A percentile compares a stretch with the other conserved stretches of the same genome.
Evolutionary conservation across 805 yeast genomes (phyloP).

Genomic region (Lachancea mirantina): DNA sequence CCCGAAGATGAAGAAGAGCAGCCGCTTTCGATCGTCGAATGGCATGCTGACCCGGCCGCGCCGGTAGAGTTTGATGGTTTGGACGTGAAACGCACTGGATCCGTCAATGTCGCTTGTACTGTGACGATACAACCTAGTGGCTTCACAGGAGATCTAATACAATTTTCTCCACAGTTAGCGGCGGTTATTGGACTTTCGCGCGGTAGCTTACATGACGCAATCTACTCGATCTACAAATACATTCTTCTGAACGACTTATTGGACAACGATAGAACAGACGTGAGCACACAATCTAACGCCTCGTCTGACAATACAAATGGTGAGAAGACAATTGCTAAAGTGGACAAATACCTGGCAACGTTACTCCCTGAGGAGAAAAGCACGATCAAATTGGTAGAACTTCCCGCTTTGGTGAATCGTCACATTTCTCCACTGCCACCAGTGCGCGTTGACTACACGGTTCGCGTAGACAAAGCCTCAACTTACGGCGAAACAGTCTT

Average conservation of each 20-base stretch:
- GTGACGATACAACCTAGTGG: slow-evolving; percentile 79
- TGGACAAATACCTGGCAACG: slow-evolving; percentile 40
- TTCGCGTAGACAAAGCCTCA: slow-evolving; percentile 68
- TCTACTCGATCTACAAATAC: slow-evolving; percentile 75
- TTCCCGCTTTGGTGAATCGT: slow-evolving; percentile 32
- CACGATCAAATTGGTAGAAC: slow-evolving; percentile 45
- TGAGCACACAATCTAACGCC: slow-evolving; percentile 8
- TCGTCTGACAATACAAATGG: slow-evolving; percentile 29
- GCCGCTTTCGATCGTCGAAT: slow-evolving; percentile 48
- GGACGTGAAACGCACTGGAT: slow-evolving; percentile 77
- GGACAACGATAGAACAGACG: slow-evolving; percentile 16
- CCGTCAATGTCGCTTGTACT: slow-evolving; percentile 53
- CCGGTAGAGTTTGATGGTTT: slow-evolving; percentile 75
- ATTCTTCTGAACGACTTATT: slow-evolving; percentile 58
- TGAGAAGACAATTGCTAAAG: slow-evolving; percentile 46
- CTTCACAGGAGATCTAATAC: slow-evolving; percentile 55
- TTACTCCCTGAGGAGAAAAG: slow-evolving; percentile 30
- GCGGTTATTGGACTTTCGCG: slow-evolving; percentile 68
- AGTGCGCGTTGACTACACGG: slow-evolving; percentile 62
- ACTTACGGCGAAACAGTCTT: slow-evolving; percentile 74
- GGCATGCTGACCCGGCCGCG: slow-evolving; percentile 67
- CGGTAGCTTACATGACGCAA: slow-evolving; percentile 79
- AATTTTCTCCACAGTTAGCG: slow-evolving; percentile 57
- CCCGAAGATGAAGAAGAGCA: slow-evolving; percentile 18
- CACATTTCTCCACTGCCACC: slow-evolving; percentile 77